Evolutionary conservation across 768 basidiomycete species (phyloP).

Genomic region (Termitomyces sp.): DNA sequence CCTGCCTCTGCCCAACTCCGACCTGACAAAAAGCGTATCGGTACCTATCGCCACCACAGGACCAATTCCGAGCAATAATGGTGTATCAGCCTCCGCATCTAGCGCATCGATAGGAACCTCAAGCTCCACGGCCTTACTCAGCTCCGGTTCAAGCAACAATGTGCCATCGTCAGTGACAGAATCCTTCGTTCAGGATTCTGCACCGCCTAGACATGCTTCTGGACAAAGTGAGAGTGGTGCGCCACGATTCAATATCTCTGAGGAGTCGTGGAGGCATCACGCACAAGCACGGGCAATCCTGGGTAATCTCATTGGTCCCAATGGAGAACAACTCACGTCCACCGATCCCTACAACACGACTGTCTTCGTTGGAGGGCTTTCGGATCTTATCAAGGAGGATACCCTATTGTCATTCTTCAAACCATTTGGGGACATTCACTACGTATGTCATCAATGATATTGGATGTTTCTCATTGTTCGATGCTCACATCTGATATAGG

Average conservation of each 20-base stretch:
- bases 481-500: conserved; percentile 39
- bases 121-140: conserved; percentile 46
- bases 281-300: conserved; percentile 80
- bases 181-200: conserved; percentile 38
- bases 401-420: conserved; percentile 87
- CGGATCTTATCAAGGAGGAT: conserved; percentile 86
- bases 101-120: conserved; percentile 49
- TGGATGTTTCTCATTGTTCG: neutral
- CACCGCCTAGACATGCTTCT: conserved; percentile 27
- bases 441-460: conserved; percentile 45
- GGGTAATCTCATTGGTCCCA: conserved; percentile 80
- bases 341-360: conserved; percentile 97
- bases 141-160: conserved; percentile 48
- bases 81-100: conserved; percentile 39
- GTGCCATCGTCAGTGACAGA: conserved; percentile 39
- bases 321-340: conserved; percentile 82
- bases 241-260: conserved; percentile 56
- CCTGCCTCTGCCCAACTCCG: conserved; percentile 41
- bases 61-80: conserved; percentile 31
- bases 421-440: conserved; percentile 92
- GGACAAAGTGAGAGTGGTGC: conserved; percentile 32
- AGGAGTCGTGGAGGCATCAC: conserved; percentile 84
- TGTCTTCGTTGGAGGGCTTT: conserved; percentile 90
- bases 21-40: conserved; percentile 62
- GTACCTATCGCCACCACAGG: conserved; percentile 57